Evolutionary conservation across 163 green algal genomes (phyloP).

Genomic region (Prototheca cutis): DNA sequence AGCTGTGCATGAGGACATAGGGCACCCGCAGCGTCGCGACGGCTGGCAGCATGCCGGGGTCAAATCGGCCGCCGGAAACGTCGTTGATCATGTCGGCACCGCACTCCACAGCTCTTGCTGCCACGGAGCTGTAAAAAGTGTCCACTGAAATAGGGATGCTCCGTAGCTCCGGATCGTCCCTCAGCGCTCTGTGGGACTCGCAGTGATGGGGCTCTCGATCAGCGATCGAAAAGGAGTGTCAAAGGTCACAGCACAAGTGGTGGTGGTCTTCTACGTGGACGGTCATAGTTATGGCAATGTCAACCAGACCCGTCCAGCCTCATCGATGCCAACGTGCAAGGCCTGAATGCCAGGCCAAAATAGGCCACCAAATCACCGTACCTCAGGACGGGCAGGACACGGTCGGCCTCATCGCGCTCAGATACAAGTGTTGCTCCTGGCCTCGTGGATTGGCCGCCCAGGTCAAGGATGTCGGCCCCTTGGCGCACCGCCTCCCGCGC

Average conservation of each 20-base stretch:
- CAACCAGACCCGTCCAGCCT: no score
- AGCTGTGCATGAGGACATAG: constrained; percentile 92
- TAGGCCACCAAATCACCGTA: no score
- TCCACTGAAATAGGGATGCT: constrained; percentile 72
- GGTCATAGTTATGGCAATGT: no score
- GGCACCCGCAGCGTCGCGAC: constrained; percentile 64
- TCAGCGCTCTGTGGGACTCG: constrained; percentile 51
- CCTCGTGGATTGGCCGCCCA: constrained; percentile 81
- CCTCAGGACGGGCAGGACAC: constrained; percentile 62
- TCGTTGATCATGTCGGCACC: constrained; percentile 95
- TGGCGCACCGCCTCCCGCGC: constrained; percentile 42
- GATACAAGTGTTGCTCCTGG: constrained; percentile 47
- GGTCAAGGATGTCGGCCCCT: constrained; percentile 84
- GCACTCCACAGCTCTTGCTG: constrained; percentile 47
- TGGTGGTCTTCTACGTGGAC: no score
- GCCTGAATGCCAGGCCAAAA: no score
- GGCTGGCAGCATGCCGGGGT: constrained; percentile 55
- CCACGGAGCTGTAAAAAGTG: constrained; percentile 83
- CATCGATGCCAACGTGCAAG: no score
- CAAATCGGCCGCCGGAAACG: constrained; percentile 71
- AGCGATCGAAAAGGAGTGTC: no score
- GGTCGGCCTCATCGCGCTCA: constrained; percentile 49
- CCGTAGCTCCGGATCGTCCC: constrained; percentile 22
- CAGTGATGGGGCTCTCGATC: no score
- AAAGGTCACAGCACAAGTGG: no score